A percentile compares a stretch with the other conserved stretches of the same genome.
Evolutionary conservation across 768 basidiomycete species (phyloP).

Genomic region (Glaciozyma antarctica): DNA sequence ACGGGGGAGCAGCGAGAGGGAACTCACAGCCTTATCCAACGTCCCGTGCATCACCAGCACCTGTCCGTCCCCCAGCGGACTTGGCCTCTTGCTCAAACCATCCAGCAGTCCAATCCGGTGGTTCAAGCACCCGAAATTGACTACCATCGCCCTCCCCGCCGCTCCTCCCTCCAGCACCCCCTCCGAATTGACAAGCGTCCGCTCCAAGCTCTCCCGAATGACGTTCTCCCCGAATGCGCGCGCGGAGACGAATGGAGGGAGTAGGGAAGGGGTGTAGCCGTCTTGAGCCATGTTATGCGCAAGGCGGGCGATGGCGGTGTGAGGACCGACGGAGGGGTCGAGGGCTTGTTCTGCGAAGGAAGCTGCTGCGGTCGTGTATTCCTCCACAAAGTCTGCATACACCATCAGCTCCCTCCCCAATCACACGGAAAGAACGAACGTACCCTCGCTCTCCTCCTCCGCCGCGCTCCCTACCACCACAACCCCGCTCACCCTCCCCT

Average conservation of each 20-base stretch:
- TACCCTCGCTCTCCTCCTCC: constrained; percentile 8
- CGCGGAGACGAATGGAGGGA: not conserved
- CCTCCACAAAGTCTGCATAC: not conserved
- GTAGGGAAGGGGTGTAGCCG: not conserved
- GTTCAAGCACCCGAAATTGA: not conserved
- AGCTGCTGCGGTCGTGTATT: not conserved
- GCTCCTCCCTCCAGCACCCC: not conserved
- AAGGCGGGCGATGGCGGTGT: not conserved
- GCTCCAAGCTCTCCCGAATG: not conserved
- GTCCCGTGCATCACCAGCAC: constrained; percentile 7
- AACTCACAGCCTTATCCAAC: not conserved
- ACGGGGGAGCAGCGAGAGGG: too few species aligned
- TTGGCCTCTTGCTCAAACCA: not conserved
- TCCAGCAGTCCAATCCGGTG: not conserved
- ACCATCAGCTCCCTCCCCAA: not conserved
- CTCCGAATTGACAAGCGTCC: not conserved
- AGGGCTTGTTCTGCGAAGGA: not conserved
- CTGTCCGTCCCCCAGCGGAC: not conserved
- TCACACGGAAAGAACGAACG: not conserved
- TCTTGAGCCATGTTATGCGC: not conserved
- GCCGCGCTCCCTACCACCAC: not conserved
- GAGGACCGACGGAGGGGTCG: not conserved
- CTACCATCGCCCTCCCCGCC: not conserved
- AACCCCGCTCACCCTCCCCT: not conserved
- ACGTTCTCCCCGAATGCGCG: not conserved